These are phyloP conservation scores for Colletotrichum australisinense DNA, from an alignment of 2,329 filamentous ascomycete genomes.

Conservation along the genomic window DNA sequence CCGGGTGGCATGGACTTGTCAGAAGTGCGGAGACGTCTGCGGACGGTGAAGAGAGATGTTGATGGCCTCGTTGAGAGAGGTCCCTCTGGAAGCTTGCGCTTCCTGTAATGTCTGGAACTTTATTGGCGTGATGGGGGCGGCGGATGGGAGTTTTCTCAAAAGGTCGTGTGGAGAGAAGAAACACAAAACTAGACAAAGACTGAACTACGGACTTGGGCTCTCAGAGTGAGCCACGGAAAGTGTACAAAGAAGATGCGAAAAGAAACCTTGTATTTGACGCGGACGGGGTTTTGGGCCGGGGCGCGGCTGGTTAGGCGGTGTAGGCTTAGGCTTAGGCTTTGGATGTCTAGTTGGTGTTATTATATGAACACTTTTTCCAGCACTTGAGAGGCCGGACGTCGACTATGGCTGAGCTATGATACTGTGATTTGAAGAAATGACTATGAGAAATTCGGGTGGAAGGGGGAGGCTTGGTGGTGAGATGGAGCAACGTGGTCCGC, in stretches of 20 bases:
- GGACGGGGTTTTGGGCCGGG: conserved; percentile 22
- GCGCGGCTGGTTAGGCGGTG: conserved; percentile 34
- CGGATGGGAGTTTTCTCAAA: neutral
- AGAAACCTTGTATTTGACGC: conserved; percentile 24
- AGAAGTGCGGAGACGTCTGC: conserved; percentile 56
- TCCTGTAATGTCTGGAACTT: conserved; percentile 49
- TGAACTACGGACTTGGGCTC: neutral
- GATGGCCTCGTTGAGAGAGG: conserved; percentile 56
- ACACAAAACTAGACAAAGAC: conserved; percentile 20
- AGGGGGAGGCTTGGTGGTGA: neutral
- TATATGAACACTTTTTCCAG: conserved; percentile 8
- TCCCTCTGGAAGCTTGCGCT: conserved; percentile 57
- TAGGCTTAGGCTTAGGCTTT: conserved; percentile 28
- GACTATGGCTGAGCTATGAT: neutral
- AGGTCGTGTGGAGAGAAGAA: neutral
- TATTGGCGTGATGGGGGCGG: neutral
- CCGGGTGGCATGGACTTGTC: conserved; percentile 57
- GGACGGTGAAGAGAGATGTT: conserved; percentile 56
- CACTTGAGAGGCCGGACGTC: neutral
- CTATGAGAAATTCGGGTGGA: neutral
- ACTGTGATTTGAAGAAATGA: neutral
- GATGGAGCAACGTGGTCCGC: neutral
- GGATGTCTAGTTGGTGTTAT: conserved; percentile 27
- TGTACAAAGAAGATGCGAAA: conserved; percentile 32
- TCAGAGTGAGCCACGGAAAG: neutral